Percentiles rank a stretch among this genome's conserved stretches.
These are phyloP conservation scores for Stephania cephalantha DNA, from an alignment of 164 flowering plant species.

Conservation along the genomic window DNA sequence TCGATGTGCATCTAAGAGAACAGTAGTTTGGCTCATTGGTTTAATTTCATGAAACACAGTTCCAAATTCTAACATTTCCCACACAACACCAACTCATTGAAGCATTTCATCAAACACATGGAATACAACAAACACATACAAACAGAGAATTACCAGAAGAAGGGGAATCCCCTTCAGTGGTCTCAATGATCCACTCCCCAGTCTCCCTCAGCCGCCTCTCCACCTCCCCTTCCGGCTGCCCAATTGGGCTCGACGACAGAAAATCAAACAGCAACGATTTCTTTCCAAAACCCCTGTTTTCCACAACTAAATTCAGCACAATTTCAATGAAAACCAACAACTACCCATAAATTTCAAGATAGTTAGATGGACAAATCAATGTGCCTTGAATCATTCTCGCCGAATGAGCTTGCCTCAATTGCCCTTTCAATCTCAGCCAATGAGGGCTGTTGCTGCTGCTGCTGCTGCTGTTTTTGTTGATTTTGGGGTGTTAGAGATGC, in stretches of 20 bases:
- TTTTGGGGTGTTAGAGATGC: conserved; percentile 10
- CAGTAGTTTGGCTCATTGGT: too few relatives aligned
- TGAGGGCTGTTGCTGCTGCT: conserved; percentile 29
- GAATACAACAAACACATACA: not conserved
- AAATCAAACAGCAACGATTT: conserved; percentile 1
- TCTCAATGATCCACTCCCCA: conserved; percentile 10
- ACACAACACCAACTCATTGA: not conserved
- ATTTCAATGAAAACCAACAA: not conserved
- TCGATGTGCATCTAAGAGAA: too few relatives aligned
- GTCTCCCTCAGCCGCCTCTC: conserved; percentile 11
- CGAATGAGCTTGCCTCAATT: conserved; percentile 49
- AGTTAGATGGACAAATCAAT: not conserved
- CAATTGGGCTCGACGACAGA: not conserved
- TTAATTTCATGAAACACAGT: too few relatives aligned
- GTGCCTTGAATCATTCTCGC: conserved; percentile 30
- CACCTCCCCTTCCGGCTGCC: conserved; percentile 5
- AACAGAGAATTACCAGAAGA: conserved; percentile 4
- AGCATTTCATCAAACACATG: not conserved
- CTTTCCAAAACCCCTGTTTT: conserved; percentile 1
- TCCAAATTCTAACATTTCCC: not conserved
- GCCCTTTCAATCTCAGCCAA: conserved; percentile 52
- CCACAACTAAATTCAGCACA: not conserved
- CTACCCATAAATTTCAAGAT: not conserved
- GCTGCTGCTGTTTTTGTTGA: too few relatives aligned
- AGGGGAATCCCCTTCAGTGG: conserved; percentile 4